These are phyloP conservation scores for Arxiozyma bovina DNA, from an alignment of 1,139 yeast species.

Conservation along the genomic window DNA sequence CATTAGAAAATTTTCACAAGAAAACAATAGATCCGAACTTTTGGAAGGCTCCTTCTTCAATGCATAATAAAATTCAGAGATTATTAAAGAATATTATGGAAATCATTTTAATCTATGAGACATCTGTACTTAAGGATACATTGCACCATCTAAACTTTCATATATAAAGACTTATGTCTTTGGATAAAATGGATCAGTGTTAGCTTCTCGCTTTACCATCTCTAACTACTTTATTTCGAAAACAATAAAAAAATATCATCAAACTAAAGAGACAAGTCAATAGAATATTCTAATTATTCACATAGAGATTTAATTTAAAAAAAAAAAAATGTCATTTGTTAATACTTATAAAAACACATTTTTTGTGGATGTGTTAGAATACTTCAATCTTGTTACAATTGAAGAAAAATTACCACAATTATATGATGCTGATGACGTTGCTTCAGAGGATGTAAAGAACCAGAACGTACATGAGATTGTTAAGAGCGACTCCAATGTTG, in stretches of 20 bases:
- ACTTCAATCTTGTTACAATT: slow-evolving; percentile 21
- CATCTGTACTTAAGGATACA: too few relatives aligned
- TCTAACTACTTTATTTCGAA: too few relatives aligned
- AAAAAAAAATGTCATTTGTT: slow-evolving; percentile 1
- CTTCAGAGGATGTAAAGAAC: neutral
- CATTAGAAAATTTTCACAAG: too few relatives aligned
- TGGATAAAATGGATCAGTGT: too few relatives aligned
- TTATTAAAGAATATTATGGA: too few relatives aligned
- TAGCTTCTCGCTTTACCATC: too few relatives aligned
- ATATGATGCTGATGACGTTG: neutral
- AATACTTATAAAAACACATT: slow-evolving; percentile 5
- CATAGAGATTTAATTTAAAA: neutral
- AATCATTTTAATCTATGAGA: too few relatives aligned
- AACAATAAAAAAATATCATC: neutral
- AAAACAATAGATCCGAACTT: too few relatives aligned
- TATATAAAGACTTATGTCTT: too few relatives aligned
- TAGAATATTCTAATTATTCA: slow-evolving; percentile 1
- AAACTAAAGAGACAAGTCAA: neutral
- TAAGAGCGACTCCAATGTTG: neutral
- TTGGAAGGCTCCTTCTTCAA: too few relatives aligned
- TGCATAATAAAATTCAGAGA: too few relatives aligned
- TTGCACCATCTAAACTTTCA: too few relatives aligned
- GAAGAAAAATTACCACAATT: slow-evolving; percentile 1
- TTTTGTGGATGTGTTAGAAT: slow-evolving; percentile 6
- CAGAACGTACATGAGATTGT: neutral